phyloP scores from a whole-genome alignment of 192 early-diverging fungal species.

The Gonapodya sp. region DNA sequence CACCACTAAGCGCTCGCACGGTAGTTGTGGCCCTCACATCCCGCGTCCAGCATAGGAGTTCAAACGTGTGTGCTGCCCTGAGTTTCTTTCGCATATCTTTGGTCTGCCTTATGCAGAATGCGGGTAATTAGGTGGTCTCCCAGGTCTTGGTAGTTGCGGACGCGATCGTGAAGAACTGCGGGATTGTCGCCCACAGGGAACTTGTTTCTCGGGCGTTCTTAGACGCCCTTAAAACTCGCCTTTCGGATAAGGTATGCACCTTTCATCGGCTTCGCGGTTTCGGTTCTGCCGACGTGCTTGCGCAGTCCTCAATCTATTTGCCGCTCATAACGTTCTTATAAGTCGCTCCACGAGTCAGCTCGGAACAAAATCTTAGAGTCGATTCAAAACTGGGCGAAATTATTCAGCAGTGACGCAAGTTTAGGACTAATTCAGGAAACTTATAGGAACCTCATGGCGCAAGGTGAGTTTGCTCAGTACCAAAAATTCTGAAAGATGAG shows the following conservation, averaged over 20 bases:
- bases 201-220: conserved; percentile 71
- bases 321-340: neutral
- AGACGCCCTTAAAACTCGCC: conserved; percentile 58
- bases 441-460: neutral
- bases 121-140: conserved; percentile 23
- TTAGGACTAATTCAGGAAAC: conserved; percentile 55
- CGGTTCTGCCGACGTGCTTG: conserved; percentile 10
- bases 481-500: too few species aligned
- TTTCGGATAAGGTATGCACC: conserved; percentile 54
- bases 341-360: conserved; percentile 68
- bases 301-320: neutral
- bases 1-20: conserved; percentile 18
- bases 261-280: neutral
- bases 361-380: conserved; percentile 70
- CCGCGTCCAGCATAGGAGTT: conserved; percentile 34
- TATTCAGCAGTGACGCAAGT: conserved; percentile 66
- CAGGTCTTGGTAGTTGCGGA: conserved; percentile 58
- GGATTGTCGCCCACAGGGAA: conserved; percentile 64
- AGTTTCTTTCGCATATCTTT: too few species aligned
- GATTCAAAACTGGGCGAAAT: conserved; percentile 86
- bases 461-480: neutral
- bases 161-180: conserved; percentile 85
- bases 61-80: conserved; percentile 71
- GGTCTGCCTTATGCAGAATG: too few species aligned
- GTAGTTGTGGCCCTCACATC: conserved; percentile 27